phyloP scores from a whole-genome alignment of 306 rosid genomes.

The Begonia masoniana region DNA sequence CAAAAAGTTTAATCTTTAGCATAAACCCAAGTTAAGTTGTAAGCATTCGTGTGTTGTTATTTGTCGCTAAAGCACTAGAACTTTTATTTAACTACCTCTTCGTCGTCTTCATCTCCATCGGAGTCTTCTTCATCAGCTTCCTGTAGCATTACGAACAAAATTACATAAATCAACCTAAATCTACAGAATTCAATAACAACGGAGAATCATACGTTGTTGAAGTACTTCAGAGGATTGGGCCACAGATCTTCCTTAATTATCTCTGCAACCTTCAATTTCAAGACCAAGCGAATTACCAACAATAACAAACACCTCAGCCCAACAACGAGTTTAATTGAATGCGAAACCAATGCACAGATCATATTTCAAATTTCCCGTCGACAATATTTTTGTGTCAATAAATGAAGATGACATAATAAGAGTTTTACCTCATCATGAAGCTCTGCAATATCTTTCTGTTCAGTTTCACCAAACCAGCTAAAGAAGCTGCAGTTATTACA shows the following conservation, averaged over 20 bases:
- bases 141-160: slow-evolving; percentile 15
- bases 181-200: background rate
- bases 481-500: slow-evolving; percentile 40
- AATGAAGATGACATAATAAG: too few species aligned
- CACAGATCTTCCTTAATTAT: slow-evolving; percentile 61
- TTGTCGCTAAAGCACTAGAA: too few species aligned
- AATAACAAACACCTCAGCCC: too few species aligned
- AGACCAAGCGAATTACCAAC: too few species aligned
- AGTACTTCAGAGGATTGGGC: slow-evolving; percentile 70
- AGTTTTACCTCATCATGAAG: slow-evolving; percentile 40
- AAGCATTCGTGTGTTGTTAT: too few species aligned
- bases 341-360: too few species aligned
- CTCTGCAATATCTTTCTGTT: slow-evolving; percentile 32
- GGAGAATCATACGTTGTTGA: slow-evolving; percentile 36
- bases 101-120: slow-evolving; percentile 35
- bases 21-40: too few species aligned
- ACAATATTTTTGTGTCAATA: too few species aligned
- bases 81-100: slow-evolving; percentile 16
- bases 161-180: too few species aligned
- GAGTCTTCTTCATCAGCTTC: slow-evolving; percentile 50
- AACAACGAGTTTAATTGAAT: too few species aligned
- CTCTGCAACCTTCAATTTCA: slow-evolving; percentile 41
- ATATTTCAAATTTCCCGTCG: too few species aligned
- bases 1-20: too few species aligned
- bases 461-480: slow-evolving; percentile 52